These are phyloP conservation scores for Cyclotella cryptica DNA, from an alignment of 108 stramenopile species.

Conservation along the genomic window DNA sequence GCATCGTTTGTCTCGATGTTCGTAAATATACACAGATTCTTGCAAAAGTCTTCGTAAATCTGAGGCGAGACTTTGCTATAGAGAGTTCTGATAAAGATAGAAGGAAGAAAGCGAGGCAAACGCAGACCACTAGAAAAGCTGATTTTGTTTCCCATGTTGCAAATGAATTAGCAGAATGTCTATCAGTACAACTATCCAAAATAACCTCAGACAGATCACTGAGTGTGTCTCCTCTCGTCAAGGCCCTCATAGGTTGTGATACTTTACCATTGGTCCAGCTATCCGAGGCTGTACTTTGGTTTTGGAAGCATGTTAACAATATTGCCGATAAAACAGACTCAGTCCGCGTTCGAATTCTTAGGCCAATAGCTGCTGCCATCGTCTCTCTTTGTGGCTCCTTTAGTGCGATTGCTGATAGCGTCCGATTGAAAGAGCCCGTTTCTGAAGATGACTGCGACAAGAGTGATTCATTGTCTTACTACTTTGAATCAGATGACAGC, in stretches of 20 bases:
- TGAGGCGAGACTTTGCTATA: constrained; percentile 20
- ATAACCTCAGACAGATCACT: constrained; percentile 44
- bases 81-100: constrained; percentile 44
- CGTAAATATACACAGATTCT: constrained; percentile 6
- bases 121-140: constrained; percentile 51
- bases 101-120: constrained; percentile 47
- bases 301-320: constrained; percentile 63
- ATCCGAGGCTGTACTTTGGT: constrained; percentile 57
- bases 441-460: constrained; percentile 1
- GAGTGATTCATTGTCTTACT: constrained; percentile 52
- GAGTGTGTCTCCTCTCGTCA: constrained; percentile 42
- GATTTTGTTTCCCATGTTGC: constrained; percentile 52
- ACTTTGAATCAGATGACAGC: constrained; percentile 82
- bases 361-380: constrained; percentile 65
- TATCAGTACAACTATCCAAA: constrained; percentile 58
- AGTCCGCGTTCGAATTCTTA: constrained; percentile 43
- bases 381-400: constrained; percentile 74
- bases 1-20: background rate
- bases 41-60: constrained; percentile 26
- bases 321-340: constrained; percentile 27
- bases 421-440: background rate
- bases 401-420: constrained; percentile 28
- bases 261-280: constrained; percentile 37
- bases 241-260: constrained; percentile 16
- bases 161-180: constrained; percentile 56